Base-by-base conservation (phyloP, 179 eudicot genomes). In the Pouteria campechiana region DNA sequence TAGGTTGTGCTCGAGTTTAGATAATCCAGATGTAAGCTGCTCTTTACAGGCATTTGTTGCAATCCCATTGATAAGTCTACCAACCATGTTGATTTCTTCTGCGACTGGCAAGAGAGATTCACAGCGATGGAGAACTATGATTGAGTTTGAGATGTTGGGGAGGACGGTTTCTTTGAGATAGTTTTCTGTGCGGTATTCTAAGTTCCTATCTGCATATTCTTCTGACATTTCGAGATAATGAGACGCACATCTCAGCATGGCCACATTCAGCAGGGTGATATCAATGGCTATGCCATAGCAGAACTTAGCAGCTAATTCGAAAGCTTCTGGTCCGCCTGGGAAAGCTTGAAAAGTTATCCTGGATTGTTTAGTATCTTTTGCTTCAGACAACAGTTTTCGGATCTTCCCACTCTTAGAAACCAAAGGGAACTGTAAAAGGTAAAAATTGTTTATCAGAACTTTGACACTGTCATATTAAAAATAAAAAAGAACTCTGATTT, bases 201-300 rank as follows among this genome's bases (percentile, higher is more conserved):
- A 68, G 54, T 87, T 90, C 57, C 82, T 90, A 2, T 81, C 87
- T 3, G 87, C 68, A 25, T 62, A 74, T 10, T 90, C 96, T 41
- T 90, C 96, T 0, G 82, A 81, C 98, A 90, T 86, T 59, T 90
- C 98, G 1, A 90, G 82, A 55, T 69, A 86, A 63, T 82, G 82
- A 7, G 98, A 70, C 7, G 65, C 67, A 37, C 96, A 90, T 5
- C 77, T 67, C n/a, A 90, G 80, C 78, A 59, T 68, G 17, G 94
- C 98, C n/a, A 81, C 84, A 25, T 90, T 90, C 12, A 82, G 70
- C 25, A 66, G 54, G 6, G 74, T 68, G 48, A 86, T 76, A 46
- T 90, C 98, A 1, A 78, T 34, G 52, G 73, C 74, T 43, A 86
- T 57, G n/a, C 98, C 94, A 29, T 81, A 90, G 39, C 96, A 90